These are phyloP conservation scores for Pseudisothecium myosuroides DNA, from an alignment of 225 moss, liverwort and hornwort species.

Conservation along the genomic window DNA sequence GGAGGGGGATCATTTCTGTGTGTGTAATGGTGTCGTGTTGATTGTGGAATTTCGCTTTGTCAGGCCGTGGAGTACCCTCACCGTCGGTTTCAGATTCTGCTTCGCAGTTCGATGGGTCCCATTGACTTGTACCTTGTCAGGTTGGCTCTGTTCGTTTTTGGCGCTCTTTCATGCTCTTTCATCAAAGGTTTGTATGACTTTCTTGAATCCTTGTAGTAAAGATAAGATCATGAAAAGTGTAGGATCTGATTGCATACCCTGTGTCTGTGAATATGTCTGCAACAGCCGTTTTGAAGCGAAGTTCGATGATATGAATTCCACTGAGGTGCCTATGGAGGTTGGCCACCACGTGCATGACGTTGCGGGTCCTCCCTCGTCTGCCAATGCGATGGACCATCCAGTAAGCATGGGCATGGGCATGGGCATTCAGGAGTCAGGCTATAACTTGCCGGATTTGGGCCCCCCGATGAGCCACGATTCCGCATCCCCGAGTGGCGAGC, in stretches of 20 bases:
- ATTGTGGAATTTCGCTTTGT: neutral
- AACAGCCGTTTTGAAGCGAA: conserved; percentile 74
- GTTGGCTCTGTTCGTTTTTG: conserved; percentile 1
- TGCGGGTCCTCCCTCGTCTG: neutral
- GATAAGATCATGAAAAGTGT: neutral
- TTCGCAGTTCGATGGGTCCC: conserved; percentile 79
- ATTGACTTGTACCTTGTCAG: conserved; percentile 89
- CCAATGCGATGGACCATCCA: neutral
- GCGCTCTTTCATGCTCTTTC: neutral
- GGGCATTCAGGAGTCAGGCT: conserved; percentile 12
- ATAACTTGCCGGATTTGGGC: conserved; percentile 25
- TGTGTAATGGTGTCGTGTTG: neutral
- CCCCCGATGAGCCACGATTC: conserved; percentile 29
- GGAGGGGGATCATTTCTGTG: too few species aligned
- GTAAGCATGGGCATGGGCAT: conserved; percentile 1
- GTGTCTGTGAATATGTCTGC: neutral
- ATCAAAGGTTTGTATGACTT: neutral
- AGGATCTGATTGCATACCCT: neutral
- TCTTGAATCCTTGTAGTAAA: neutral
- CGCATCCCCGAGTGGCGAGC: conserved; percentile 39
- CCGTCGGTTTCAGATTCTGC: conserved; percentile 71
- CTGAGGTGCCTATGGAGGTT: conserved; percentile 39
- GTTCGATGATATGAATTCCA: conserved; percentile 64
- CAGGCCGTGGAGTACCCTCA: conserved; percentile 89
- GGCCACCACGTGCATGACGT: conserved; percentile 4